Evolutionary conservation across 106 monocot genomes (phyloP), one percentile per base, ranked within the genome.

Genomic region (Phalaenopsis aphrodite): DNA sequence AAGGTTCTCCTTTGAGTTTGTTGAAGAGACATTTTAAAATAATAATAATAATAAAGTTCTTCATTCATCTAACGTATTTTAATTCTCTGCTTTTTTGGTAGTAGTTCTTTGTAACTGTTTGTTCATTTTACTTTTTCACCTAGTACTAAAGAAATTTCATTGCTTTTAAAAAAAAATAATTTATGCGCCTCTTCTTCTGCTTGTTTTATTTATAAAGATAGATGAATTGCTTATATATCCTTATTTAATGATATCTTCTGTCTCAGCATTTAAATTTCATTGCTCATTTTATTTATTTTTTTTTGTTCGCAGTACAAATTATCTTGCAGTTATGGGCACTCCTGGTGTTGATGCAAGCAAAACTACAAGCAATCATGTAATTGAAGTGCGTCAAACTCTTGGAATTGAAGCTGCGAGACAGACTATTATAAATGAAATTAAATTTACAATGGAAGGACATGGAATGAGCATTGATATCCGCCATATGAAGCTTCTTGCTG

Each of bases 361-460:
- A 78, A 99, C 99, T 57, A 93, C 71, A 56, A 93, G 87, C 81
- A 99, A 99, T 85, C 91, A 99, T 83, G 75, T 95, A 12, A 90
- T 95, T 78, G 99, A 95, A 82, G 85, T 95, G 1, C 78, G 81
- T 65, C 64, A 85, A 19, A 93, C 91, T 56, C 88, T 99, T 73
- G 99, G 99, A 56, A 95, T 99, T 82, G 99, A 99, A 90, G 99
- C 99, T 76, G 95, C 99, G 72, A 99, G 99, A 79, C 80, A 83
- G 75, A 87, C 80, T 65, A 99, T 99, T 56, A 99, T 99, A 78
- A 72, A 89, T 58, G 93, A 99, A 82, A 95, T 99, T 75, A 85
- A 89, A 52, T 82, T 83, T 58, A 93, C 91, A 6, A 95, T 95
- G 95, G 61, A 77, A 42, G 81, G 78, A n/a, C 87, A 97, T 79